Conservation (phyloP, 23 red algal genomes). For the Gracilariopsis chorda region DNA sequence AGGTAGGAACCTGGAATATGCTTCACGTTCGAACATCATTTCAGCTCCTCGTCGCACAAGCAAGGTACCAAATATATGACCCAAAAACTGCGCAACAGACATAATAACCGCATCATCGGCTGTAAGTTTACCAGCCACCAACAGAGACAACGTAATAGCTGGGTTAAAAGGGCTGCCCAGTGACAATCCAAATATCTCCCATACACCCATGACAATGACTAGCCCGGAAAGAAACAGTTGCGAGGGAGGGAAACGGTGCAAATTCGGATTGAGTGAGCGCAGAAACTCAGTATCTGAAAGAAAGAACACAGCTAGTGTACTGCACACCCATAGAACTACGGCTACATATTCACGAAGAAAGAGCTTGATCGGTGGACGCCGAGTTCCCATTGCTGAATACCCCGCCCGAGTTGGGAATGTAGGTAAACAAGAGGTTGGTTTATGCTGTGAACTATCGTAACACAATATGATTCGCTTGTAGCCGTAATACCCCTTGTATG, state of each 20-base stretch:
- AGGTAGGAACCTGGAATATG: neutral
- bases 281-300: neutral
- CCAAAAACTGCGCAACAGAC: constrained; percentile 39
- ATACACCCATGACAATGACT: constrained; percentile 30
- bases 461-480: too few relatives aligned
- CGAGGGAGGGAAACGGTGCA: neutral
- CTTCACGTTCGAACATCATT: constrained; percentile 16
- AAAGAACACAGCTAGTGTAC: neutral
- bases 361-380: neutral
- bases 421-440: too few relatives aligned
- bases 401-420: too few relatives aligned
- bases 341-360: constrained; percentile 10
- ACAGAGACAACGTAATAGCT: neutral
- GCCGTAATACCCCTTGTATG: too few relatives aligned
- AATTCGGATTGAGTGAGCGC: neutral
- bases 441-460: too few relatives aligned
- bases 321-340: neutral
- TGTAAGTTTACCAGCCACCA: neutral
- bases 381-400: neutral
- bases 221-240: constrained; percentile 31
- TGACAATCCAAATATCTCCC: constrained; percentile 45
- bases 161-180: constrained; percentile 44
- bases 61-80: neutral
- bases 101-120: constrained; percentile 15
- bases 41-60: constrained; percentile 9